Conservation (phyloP, 257 asterid genomes). For the Linderniella brevidens region DNA sequence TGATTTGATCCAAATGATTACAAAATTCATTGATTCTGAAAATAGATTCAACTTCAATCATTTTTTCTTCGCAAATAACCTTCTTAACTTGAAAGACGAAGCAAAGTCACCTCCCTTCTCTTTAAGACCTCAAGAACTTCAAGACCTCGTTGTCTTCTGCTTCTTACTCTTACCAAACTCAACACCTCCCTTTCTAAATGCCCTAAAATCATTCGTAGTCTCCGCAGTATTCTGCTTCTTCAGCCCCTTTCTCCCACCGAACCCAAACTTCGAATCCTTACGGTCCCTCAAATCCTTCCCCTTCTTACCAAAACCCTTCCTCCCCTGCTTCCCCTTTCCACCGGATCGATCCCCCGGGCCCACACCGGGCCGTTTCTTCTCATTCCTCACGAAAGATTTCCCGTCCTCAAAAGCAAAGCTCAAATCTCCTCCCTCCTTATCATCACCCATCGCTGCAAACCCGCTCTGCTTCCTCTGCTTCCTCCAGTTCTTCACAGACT, state of each 20-base stretch:
- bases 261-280: slow-evolving; percentile 60
- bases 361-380: slow-evolving; percentile 57
- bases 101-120: too few relatives aligned
- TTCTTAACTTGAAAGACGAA: too few relatives aligned
- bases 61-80: too few relatives aligned
- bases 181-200: slow-evolving; percentile 16
- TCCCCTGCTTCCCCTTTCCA: slow-evolving; percentile 39
- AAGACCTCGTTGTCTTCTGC: slow-evolving; percentile 6
- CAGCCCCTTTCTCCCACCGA: slow-evolving; percentile 73
- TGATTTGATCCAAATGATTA: too few relatives aligned
- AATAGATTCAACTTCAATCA: too few relatives aligned
- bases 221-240: slow-evolving; percentile 80
- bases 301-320: slow-evolving; percentile 29
- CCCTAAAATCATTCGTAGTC: slow-evolving; percentile 44
- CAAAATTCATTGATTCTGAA: too few relatives aligned
- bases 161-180: slow-evolving; percentile 25
- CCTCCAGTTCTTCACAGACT: slow-evolving; percentile 87
- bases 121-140: slow-evolving; percentile 13
- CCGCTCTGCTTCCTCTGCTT: slow-evolving; percentile 73
- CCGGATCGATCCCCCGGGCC: slow-evolving; percentile 82
- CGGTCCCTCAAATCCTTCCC: slow-evolving; percentile 28
- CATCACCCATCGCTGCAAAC: slow-evolving; percentile 25
- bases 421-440: slow-evolving; percentile 30
- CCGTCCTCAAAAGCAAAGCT: slow-evolving; percentile 60
- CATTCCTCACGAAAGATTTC: slow-evolving; percentile 33